A percentile compares a stretch with the other conserved stretches of the same genome.
phyloP scores from a whole-genome alignment of 2,329 filamentous ascomycete species.

The Acrocalymma vagum region DNA sequence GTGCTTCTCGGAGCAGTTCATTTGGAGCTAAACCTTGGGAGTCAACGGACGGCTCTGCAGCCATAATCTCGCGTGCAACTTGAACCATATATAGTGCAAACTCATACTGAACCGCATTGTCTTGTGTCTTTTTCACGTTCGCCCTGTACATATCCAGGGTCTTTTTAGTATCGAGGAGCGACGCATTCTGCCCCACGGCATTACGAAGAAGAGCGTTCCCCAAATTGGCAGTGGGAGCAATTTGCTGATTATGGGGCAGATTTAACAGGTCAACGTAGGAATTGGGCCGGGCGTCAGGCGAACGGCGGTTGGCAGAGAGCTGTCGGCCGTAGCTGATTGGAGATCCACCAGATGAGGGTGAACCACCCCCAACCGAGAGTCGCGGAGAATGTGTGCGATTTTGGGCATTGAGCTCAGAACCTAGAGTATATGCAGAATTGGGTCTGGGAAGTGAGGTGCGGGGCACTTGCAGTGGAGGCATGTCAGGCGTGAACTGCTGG shows the following conservation, averaged over 20 bases:
- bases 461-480: conserved; percentile 50
- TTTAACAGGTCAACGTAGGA: conserved; percentile 71
- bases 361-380: conserved; percentile 55
- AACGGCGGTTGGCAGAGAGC: conserved; percentile 61
- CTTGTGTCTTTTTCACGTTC: conserved; percentile 97
- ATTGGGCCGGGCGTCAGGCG: conserved; percentile 65
- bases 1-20: conserved; percentile 85
- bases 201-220: conserved; percentile 84
- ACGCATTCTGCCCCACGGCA: conserved; percentile 87
- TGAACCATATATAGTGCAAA: conserved; percentile 96
- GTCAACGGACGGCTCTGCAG: conserved; percentile 33
- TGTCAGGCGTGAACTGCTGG: conserved; percentile 38
- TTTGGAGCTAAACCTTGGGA: conserved; percentile 56
- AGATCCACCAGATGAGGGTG: conserved; percentile 48
- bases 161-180: conserved; percentile 87
- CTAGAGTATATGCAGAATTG: conserved; percentile 77
- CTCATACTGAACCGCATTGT: conserved; percentile 89
- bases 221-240: conserved; percentile 68
- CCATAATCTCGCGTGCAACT: conserved; percentile 77
- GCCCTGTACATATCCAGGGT: conserved; percentile 97
- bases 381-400: conserved; percentile 67
- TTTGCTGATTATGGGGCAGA: conserved; percentile 81
- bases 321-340: conserved; percentile 55
- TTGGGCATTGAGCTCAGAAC: conserved; percentile 72
- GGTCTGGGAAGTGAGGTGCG: conserved; percentile 72